These are phyloP conservation scores for Suillus weaverae DNA, from an alignment of 768 basidiomycete genomes.

Conservation along the genomic window DNA sequence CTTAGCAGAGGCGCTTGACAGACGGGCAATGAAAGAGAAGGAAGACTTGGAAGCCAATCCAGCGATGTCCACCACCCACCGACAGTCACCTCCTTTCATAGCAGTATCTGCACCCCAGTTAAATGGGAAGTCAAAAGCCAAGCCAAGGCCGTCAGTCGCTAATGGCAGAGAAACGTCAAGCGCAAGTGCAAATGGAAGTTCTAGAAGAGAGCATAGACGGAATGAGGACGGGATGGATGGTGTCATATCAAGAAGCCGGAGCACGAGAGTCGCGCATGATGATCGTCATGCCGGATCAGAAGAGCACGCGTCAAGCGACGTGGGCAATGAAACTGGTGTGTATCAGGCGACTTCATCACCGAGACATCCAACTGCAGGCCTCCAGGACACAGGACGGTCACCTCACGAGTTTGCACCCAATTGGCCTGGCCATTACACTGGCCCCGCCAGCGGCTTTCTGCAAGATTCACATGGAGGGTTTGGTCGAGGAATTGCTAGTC, in stretches of 20 bases:
- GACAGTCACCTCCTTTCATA: constrained; percentile 21
- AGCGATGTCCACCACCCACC: constrained; percentile 41
- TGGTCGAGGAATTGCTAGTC: constrained; percentile 34
- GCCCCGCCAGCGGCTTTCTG: constrained; percentile 51
- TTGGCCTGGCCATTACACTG: constrained; percentile 43
- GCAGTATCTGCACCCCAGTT: constrained; percentile 25
- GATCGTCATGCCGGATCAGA: constrained; percentile 16
- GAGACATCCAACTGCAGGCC: constrained; percentile 17
- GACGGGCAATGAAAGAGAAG: constrained; percentile 52
- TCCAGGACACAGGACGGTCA: constrained; percentile 4
- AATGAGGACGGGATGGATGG: constrained; percentile 20
- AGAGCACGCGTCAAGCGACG: constrained; percentile 22
- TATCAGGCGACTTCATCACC: constrained; percentile 21
- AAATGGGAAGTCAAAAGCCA: constrained; percentile 41
- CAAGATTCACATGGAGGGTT: constrained; percentile 43
- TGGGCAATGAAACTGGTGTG: constrained; percentile 24
- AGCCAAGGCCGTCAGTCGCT: constrained; percentile 35
- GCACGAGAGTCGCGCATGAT: constrained; percentile 29
- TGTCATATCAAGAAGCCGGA: constrained; percentile 30
- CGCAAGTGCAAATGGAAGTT: constrained; percentile 28
- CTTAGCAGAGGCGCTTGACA: constrained; percentile 57
- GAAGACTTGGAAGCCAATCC: constrained; percentile 62
- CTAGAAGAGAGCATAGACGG: constrained; percentile 25
- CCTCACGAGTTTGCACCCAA: constrained; percentile 22
- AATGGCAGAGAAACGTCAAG: constrained; percentile 33